phyloP scores from a whole-genome alignment of 257 asterid species.

The Voacanga thouarsii region DNA sequence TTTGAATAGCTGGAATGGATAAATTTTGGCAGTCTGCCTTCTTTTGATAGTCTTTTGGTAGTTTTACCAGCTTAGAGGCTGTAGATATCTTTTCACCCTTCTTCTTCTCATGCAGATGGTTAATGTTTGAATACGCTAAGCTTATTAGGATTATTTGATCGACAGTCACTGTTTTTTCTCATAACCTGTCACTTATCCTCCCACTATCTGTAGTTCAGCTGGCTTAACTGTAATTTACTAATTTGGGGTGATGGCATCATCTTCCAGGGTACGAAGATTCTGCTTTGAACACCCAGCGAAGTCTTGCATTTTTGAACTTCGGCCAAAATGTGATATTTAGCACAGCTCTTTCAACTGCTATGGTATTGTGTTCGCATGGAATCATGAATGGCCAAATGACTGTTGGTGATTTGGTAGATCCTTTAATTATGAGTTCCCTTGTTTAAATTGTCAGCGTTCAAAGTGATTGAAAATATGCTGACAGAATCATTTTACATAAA shows the following conservation, averaged over 20 bases:
- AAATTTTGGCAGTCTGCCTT: background rate
- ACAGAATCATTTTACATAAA: conserved; percentile 18
- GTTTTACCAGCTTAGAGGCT: conserved; percentile 3
- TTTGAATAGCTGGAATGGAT: background rate
- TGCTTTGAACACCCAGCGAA: conserved; percentile 84
- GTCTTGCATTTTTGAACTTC: conserved; percentile 85
- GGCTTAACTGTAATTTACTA: conserved; percentile 5
- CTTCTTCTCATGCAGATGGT: background rate
- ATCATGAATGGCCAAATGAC: conserved; percentile 83
- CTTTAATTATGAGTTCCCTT: conserved; percentile 9
- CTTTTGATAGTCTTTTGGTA: background rate
- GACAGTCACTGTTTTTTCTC: background rate
- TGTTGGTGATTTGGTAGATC: conserved; percentile 90
- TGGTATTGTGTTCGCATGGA: conserved; percentile 91
- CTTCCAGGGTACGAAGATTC: conserved; percentile 92
- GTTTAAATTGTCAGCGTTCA: background rate
- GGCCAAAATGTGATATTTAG: conserved; percentile 94
- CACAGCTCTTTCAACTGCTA: conserved; percentile 81
- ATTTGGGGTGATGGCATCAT: conserved; percentile 17
- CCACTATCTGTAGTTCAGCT: background rate
- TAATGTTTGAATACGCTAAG: background rate
- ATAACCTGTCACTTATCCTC: background rate
- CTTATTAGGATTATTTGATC: background rate
- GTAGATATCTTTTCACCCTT: background rate
- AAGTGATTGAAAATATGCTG: conserved; percentile 10